Evolutionary conservation across 257 asterid species (phyloP).

Genomic region (Cordia subcordata): DNA sequence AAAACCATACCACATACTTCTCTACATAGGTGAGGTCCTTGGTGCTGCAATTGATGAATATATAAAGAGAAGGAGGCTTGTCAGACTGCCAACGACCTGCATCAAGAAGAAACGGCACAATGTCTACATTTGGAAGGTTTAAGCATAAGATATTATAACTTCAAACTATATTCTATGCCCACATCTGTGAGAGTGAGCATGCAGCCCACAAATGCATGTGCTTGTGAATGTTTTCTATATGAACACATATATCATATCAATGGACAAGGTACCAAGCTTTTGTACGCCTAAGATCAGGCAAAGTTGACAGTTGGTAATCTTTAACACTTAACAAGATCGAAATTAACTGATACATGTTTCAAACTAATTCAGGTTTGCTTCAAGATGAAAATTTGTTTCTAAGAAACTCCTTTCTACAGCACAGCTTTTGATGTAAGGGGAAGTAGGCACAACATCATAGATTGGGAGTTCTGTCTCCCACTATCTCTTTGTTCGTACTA

Average conservation of each 20-base stretch:
- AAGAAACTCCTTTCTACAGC: too few relatives aligned
- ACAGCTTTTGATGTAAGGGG: too few relatives aligned
- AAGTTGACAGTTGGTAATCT: background rate
- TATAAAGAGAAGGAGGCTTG: slow-evolving; percentile 70
- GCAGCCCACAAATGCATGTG: background rate
- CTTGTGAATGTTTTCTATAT: background rate
- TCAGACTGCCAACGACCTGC: slow-evolving; percentile 92
- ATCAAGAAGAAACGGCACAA: slow-evolving; percentile 10
- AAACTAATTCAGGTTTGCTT: too few relatives aligned
- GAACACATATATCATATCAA: background rate
- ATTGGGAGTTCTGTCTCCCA: too few relatives aligned
- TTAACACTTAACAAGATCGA: background rate
- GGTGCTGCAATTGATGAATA: slow-evolving; percentile 86
- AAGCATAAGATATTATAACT: background rate
- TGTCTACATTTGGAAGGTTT: background rate
- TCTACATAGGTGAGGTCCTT: slow-evolving; percentile 72
- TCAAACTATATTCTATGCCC: background rate
- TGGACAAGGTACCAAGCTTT: background rate
- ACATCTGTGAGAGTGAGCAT: background rate
- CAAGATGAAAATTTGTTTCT: too few relatives aligned
- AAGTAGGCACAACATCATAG: too few relatives aligned
- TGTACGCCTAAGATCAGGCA: background rate
- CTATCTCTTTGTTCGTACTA: too few relatives aligned
- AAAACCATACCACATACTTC: slow-evolving; percentile 82
- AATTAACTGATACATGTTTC: too few relatives aligned